Percentiles rank a stretch among this genome's conserved stretches.
Conservation (phyloP, 495 filamentous ascomycete genomes). For the Trichoderma parareesei region DNA sequence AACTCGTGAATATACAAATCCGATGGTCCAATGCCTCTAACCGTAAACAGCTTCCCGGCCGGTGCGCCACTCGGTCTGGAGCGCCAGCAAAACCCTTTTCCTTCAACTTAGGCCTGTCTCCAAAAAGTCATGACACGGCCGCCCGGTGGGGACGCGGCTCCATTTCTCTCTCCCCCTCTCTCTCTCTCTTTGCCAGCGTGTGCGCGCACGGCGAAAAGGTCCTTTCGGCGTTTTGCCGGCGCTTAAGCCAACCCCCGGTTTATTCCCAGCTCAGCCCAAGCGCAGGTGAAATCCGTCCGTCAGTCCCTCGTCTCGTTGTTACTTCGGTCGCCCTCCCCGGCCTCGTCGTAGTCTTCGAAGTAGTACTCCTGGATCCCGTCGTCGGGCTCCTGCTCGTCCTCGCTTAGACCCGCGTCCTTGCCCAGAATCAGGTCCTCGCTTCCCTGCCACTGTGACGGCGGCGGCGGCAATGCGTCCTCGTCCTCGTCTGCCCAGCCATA, state of each 20-base stretch:
- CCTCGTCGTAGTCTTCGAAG: constrained; percentile 2
- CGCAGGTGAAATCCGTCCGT: background rate
- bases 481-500: constrained; percentile 45
- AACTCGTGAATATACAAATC: background rate
- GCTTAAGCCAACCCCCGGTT: constrained; percentile 3
- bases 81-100: too few relatives aligned
- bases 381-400: constrained; percentile 7
- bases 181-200: background rate
- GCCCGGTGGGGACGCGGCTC: background rate
- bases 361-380: background rate
- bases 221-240: constrained; percentile 5
- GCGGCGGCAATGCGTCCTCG: constrained; percentile 33
- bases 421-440: constrained; percentile 41
- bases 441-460: constrained; percentile 45
- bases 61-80: background rate
- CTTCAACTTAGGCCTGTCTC: background rate
- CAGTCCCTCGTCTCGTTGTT: constrained; percentile 1
- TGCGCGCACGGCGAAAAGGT: background rate
- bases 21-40: background rate
- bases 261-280: background rate
- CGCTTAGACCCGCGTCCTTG: constrained; percentile 14
- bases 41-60: background rate
- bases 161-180: background rate
- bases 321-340: constrained; percentile 9
- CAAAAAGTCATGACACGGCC: background rate